Evolutionary conservation across 345 rosid species (phyloP), one percentile per base, ranked within the genome.

Genomic region (Viola odorata): DNA sequence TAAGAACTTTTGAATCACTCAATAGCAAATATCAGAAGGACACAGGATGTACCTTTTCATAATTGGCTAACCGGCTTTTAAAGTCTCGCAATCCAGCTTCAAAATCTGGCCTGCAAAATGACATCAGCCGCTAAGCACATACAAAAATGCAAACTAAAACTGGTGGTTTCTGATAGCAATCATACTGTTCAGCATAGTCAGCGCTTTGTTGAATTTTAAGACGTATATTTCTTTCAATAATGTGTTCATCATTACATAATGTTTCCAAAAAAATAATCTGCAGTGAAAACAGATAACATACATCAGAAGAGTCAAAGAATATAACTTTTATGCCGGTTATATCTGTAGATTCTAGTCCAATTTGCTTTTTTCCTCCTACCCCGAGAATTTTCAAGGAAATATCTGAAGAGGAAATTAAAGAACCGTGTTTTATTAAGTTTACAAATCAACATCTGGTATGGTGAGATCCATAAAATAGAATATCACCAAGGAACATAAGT

Each of bases 151-250:
- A 45, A 12, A 9, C 1, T 23, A 23, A 48, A 55, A 12, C 67
- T 54, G 40, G 61, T 40, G 55, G 36, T 52, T 73, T 55, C 51
- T 65, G 68, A 70, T 59, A 62, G 65, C 53, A 60, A 64, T 44
- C 86, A 44, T 86, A 95, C 99, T 95, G 85, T 83, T 95, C 99
- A 13, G 97, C 83, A 76, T 95, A 95, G 74, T 95, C 99, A 61
- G 99, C 96, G 73, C 99, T 95, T 74, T 95, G 99, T 58, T 88
- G 99, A 73, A 95, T 91, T 79, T 95, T 95, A 58, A 91, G 96
- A 38, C 97, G 96, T 75, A 95, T 95, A 68, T 95, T 91, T 66
- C 97, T 88, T 81, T 91, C 97, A 72, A 95, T 91, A 68, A 95
- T 91, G 77, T 84, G 85, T 63, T 73, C 78, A 63, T 95, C 97